Percentiles rank a stretch among this genome's conserved stretches.
phyloP scores from a whole-genome alignment of 1,139 yeast species.

The Kodamaea derodonti region DNA sequence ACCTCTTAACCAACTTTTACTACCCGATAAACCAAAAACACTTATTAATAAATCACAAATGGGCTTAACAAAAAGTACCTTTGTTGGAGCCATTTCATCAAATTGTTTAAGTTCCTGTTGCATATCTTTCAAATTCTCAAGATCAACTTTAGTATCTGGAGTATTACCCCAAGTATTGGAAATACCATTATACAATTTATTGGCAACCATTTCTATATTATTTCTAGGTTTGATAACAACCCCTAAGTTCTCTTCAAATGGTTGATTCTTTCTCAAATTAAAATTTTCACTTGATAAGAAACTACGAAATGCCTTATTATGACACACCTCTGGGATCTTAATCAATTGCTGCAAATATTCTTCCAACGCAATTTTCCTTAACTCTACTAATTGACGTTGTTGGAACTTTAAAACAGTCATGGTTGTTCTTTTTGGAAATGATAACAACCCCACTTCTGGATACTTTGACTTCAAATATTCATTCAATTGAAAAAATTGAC shows the following conservation, averaged over 20 bases:
- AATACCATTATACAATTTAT: conserved; percentile 40
- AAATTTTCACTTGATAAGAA: conserved; percentile 76
- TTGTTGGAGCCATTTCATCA: conserved; percentile 27
- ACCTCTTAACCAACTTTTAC: conserved; percentile 79
- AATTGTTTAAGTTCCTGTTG: conserved; percentile 38
- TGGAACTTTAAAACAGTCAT: conserved; percentile 61
- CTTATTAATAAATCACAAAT: conserved; percentile 73
- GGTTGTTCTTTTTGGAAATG: conserved; percentile 61
- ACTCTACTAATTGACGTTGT: conserved; percentile 58
- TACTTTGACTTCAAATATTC: conserved; percentile 57
- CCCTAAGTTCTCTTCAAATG: conserved; percentile 23
- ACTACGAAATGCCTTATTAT: conserved; percentile 65
- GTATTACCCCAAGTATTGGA: conserved; percentile 24
- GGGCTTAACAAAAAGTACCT: conserved; percentile 66
- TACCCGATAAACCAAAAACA: conserved; percentile 62
- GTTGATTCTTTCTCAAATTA: conserved; percentile 33
- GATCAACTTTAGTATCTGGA: conserved; percentile 10
- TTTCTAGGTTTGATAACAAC: conserved; percentile 8
- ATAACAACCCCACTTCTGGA: conserved; percentile 43
- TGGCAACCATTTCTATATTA: conserved; percentile 37
- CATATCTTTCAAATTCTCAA: conserved; percentile 37
- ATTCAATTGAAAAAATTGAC: conserved; percentile 74
- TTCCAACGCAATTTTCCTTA: conserved; percentile 60
- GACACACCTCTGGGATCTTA: conserved; percentile 64
- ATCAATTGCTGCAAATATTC: conserved; percentile 57